Percentiles rank a stretch among this genome's conserved stretches.
Evolutionary conservation across 768 basidiomycete genomes (phyloP).

Genomic region (Cystofilobasidium bisporidii): DNA sequence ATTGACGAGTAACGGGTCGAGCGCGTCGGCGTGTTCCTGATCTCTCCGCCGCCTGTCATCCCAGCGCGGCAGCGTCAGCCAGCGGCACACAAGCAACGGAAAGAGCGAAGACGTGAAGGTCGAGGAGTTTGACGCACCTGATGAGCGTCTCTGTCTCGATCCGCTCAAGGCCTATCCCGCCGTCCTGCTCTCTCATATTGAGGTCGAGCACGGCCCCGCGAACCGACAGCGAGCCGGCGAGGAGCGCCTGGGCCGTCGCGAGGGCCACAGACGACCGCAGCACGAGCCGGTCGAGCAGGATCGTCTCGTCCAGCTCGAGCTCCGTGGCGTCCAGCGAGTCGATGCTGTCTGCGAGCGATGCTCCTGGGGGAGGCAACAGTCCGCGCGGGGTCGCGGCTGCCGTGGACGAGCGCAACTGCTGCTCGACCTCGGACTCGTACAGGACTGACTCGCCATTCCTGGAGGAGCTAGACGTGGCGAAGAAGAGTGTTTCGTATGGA

Average conservation of each 20-base stretch:
- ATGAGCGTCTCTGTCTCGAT: background rate
- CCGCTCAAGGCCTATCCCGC: background rate
- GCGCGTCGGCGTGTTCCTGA: background rate
- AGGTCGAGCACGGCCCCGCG: background rate
- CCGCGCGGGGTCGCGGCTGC: background rate
- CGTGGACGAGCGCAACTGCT: background rate
- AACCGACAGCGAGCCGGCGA: background rate
- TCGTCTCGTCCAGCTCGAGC: background rate
- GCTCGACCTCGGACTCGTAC: background rate
- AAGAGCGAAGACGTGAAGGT: background rate
- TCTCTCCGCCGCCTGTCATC: background rate
- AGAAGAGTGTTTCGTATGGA: background rate
- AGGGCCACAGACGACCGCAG: background rate
- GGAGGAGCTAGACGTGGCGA: background rate
- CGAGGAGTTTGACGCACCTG: background rate
- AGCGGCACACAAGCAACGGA: too few relatives aligned
- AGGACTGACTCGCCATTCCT: background rate
- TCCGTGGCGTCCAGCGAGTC: background rate
- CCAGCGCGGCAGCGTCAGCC: background rate
- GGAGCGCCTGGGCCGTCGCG: background rate
- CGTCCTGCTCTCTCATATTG: background rate
- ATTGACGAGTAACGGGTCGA: background rate
- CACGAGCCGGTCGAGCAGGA: slow-evolving; percentile 4
- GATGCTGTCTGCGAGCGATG: background rate
- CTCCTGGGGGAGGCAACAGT: background rate